Percentiles rank a stretch among this genome's conserved stretches.
Conservation (phyloP, 305 asterid genomes). For the Solanum hybrid region DNA sequence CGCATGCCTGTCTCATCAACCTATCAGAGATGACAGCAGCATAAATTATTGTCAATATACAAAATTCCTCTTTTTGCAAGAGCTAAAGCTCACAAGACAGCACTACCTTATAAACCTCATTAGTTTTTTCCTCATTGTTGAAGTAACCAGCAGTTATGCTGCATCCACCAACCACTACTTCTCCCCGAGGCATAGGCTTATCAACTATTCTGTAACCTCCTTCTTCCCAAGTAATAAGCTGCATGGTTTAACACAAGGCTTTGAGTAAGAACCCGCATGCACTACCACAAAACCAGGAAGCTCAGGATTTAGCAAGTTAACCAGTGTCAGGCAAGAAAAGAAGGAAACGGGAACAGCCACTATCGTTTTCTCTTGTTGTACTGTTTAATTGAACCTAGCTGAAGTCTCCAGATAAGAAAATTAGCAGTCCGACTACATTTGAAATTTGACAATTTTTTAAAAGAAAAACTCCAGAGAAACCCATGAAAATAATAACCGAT, state of each 20-base stretch:
- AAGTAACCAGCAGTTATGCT: constrained; percentile 84
- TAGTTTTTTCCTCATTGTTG: constrained; percentile 66
- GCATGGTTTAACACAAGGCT: constrained; percentile 17
- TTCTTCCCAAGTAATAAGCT: constrained; percentile 92
- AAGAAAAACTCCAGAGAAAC: not conserved
- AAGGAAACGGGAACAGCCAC: not conserved
- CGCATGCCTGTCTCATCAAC: constrained; percentile 76
- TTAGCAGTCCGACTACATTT: not conserved
- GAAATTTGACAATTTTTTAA: not conserved
- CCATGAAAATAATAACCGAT: not conserved
- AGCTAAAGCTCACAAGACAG: constrained; percentile 2
- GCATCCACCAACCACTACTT: constrained; percentile 82
- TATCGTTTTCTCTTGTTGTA: not conserved
- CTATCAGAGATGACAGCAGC: constrained; percentile 22
- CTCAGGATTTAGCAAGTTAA: not conserved
- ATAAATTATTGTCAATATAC: not conserved
- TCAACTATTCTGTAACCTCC: constrained; percentile 69
- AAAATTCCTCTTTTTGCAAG: not conserved
- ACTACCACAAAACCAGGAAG: not conserved
- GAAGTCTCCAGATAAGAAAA: not conserved
- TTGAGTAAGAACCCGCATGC: not conserved
- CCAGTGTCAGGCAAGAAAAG: not conserved
- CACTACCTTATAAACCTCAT: constrained; percentile 61
- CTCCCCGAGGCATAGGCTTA: constrained; percentile 92
- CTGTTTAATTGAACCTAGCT: not conserved